Evolutionary conservation across 1,284 basidiomycete genomes (phyloP).

Genomic region (Cryptococcus maquisensis): DNA sequence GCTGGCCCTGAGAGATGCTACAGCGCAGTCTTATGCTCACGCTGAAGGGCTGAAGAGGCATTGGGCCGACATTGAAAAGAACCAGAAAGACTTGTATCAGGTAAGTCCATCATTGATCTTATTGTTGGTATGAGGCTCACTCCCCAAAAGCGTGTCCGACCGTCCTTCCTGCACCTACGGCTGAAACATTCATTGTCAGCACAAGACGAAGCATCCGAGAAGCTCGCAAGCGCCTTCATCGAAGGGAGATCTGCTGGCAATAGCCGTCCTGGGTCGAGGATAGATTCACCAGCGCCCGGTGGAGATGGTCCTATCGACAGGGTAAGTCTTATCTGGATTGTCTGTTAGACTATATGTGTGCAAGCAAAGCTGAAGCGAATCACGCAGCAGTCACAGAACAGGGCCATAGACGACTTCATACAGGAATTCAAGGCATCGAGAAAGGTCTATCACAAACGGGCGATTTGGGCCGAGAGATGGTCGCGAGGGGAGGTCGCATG

Average conservation of each 20-base stretch:
- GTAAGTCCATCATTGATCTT: conserved; percentile 49
- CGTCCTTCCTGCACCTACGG: conserved; percentile 79
- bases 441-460: conserved; percentile 82
- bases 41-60: conserved; percentile 71
- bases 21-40: conserved; percentile 76
- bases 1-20: conserved; percentile 68
- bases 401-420: conserved; percentile 72
- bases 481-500: conserved; percentile 74
- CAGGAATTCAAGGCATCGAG: conserved; percentile 77
- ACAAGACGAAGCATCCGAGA: conserved; percentile 82
- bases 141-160: conserved; percentile 64
- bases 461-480: conserved; percentile 84
- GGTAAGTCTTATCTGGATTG: not conserved
- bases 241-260: conserved; percentile 53
- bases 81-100: conserved; percentile 81
- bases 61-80: conserved; percentile 78
- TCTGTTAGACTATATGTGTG: not conserved
- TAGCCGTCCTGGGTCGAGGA: conserved; percentile 27
- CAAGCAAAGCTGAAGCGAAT: conserved; percentile 4
- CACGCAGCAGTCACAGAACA: conserved; percentile 25
- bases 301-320: not conserved
- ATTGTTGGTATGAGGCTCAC: not conserved
- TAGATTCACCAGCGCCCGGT: conserved; percentile 44
- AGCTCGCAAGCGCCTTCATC: conserved; percentile 72
- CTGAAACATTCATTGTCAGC: conserved; percentile 77